Base-by-base conservation (phyloP, 2,329 filamentous ascomycete species). In the Orbilia oligospora region DNA sequence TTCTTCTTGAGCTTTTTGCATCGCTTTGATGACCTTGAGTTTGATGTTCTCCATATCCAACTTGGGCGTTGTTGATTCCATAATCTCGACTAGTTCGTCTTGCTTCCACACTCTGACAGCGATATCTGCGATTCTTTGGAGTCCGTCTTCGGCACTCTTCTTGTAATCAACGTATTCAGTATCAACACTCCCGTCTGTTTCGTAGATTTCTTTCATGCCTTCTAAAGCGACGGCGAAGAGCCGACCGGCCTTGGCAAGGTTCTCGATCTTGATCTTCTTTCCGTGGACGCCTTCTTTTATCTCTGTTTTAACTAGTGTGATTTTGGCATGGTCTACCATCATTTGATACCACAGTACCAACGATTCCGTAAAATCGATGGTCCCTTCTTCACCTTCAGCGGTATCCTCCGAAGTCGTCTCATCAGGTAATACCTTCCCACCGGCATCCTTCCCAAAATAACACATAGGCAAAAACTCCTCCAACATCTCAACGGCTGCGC, bases 391-490 rank as follows among this genome's bases (percentile, higher is more conserved):
- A 9, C 14, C 58, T 33, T 75, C 61, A 33, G 24, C 18, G 14
- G 61, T 16, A 10, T 49, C 61, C 12, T 36, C 36, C 6, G 18
- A 27, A 18, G 3, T 24, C 8, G 30, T 20, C 30, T 67, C 36
- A n/a, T 65, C 61, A 10, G 61, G 61, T 33, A 49, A 36, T 1
- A 49, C 30, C 24, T 36, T 30, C 18, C 61, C 51, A 49, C 33
- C 67, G 1, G 16, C 55, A 61, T 65, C 30, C 14, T 73, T 66
- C 3, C 53, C 33, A 48, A 77, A 77, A 22, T 77, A 77, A 20
- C 73, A 77, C 73, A 77, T 77, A 0, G 73, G 73, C 18, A 77
- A 38, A 22, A 77, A 77, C 18, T 77, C 73, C 46, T 77, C 73
- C n/a, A 71, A 36, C 73, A 67, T 71, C 27, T 77, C 73, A 24